A percentile compares a stretch with the other conserved stretches of the same genome.
Evolutionary conservation across 805 yeast genomes (phyloP).

Genomic region (Sporopachydermia lactativora): DNA sequence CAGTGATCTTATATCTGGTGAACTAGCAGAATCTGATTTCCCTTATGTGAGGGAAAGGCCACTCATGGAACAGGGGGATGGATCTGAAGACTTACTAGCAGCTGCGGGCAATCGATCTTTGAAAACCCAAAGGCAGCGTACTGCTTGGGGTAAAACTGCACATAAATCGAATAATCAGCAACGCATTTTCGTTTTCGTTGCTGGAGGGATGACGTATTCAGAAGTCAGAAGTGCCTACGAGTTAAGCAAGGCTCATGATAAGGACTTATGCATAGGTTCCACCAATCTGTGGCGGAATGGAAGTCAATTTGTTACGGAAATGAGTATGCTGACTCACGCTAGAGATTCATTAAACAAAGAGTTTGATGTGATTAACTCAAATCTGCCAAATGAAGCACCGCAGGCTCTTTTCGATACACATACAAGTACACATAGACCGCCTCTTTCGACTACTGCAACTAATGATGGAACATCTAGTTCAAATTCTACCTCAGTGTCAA

Average conservation of each 20-base stretch:
- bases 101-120: constrained; percentile 28
- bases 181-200: constrained; percentile 61
- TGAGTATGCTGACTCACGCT: constrained; percentile 22
- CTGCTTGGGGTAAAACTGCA: constrained; percentile 56
- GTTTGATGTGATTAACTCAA: constrained; percentile 20
- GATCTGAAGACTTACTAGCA: constrained; percentile 21
- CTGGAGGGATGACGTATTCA: constrained; percentile 82
- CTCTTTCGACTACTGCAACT: no score
- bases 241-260: constrained; percentile 42
- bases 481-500: no score
- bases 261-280: constrained; percentile 71
- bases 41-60: constrained; percentile 73
- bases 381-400: constrained; percentile 28
- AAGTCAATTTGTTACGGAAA: constrained; percentile 22
- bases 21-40: constrained; percentile 43
- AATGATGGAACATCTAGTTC: no score
- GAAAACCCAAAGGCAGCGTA: constrained; percentile 58
- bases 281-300: constrained; percentile 53
- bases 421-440: constrained; percentile 8
- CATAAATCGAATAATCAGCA: constrained; percentile 32
- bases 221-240: constrained; percentile 71
- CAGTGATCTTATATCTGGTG: constrained; percentile 30
- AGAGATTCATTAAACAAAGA: constrained; percentile 29
- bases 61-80: constrained; percentile 23
- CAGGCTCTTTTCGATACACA: constrained; percentile 24